Evolutionary conservation across 2,329 filamentous ascomycete species (phyloP).

Genomic region (Talaromyces marneffei): DNA sequence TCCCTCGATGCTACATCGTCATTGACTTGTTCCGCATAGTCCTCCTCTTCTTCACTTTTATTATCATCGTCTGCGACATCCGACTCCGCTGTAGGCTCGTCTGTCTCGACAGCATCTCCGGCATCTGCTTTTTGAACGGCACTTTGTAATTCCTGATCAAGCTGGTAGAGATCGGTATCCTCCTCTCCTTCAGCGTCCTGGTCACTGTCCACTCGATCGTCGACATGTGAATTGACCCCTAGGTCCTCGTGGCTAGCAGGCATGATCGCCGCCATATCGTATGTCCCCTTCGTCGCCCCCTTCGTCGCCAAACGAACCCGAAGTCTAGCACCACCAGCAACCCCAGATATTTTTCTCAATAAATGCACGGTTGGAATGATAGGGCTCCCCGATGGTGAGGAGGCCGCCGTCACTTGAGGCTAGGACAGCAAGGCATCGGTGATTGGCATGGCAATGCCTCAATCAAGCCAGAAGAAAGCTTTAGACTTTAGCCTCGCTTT

Average conservation of each 20-base stretch:
- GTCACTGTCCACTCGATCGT: constrained; percentile 35
- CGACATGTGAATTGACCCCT: constrained; percentile 26
- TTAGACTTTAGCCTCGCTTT: not conserved
- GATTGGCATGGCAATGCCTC: constrained; percentile 10
- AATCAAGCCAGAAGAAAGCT: not conserved
- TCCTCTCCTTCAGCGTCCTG: constrained; percentile 43
- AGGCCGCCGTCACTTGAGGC: constrained; percentile 23
- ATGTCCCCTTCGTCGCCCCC: constrained; percentile 22
- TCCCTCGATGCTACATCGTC: constrained; percentile 37
- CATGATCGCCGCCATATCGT: constrained; percentile 38
- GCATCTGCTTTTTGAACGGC: constrained; percentile 34
- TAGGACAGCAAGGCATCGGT: constrained; percentile 24
- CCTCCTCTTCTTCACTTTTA: constrained; percentile 17
- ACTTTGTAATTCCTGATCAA: constrained; percentile 36
- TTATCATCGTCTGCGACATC: constrained; percentile 29
- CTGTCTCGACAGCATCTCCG: constrained; percentile 26
- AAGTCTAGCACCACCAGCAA: constrained; percentile 8
- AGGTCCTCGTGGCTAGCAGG: constrained; percentile 34
- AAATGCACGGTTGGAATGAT: constrained; percentile 13
- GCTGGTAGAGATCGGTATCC: constrained; percentile 37
- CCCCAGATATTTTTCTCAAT: constrained; percentile 10
- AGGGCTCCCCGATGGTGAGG: constrained; percentile 21
- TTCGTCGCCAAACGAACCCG: constrained; percentile 32
- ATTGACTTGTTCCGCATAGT: constrained; percentile 32
- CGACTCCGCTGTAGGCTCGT: constrained; percentile 29